A percentile compares a stretch with the other conserved stretches of the same genome.
Conservation (phyloP, 139 green algal species). For the Coccomyxa sp. region DNA sequence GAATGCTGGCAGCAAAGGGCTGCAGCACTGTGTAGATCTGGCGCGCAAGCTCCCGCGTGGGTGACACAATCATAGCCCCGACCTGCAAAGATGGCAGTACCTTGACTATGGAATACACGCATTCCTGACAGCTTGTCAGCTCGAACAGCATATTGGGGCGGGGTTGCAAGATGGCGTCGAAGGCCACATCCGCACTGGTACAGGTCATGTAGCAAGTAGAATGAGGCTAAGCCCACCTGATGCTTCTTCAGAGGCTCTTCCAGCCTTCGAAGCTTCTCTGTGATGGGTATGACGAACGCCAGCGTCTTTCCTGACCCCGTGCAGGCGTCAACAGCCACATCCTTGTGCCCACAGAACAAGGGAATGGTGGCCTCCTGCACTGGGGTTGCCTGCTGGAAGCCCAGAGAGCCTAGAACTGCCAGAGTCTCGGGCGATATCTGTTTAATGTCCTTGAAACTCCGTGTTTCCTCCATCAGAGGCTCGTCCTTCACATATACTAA, state of each 20-base stretch:
- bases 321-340: slow-evolving; percentile 93
- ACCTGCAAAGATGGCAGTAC: slow-evolving; percentile 55
- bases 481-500: too few relatives aligned
- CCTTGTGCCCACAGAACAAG: slow-evolving; percentile 89
- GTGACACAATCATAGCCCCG: slow-evolving; percentile 86
- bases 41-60: slow-evolving; percentile 89
- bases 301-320: slow-evolving; percentile 98
- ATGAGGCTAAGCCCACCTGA: slow-evolving; percentile 44
- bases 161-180: neutral
- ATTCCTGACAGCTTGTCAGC: too few relatives aligned
- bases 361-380: slow-evolving; percentile 93
- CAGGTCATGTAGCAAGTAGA: neutral
- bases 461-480: too few relatives aligned
- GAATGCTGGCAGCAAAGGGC: slow-evolving; percentile 68
- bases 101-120: too few relatives aligned
- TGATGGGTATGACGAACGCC: slow-evolving; percentile 90
- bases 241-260: slow-evolving; percentile 61
- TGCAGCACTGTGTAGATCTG: slow-evolving; percentile 84
- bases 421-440: slow-evolving; percentile 24
- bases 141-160: too few relatives aligned
- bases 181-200: neutral
- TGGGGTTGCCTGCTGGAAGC: slow-evolving; percentile 76
- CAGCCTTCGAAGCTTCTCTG: slow-evolving; percentile 78
- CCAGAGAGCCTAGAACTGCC: slow-evolving; percentile 40
- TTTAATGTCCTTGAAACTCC: neutral